Percentiles rank a stretch among this genome's conserved stretches.
phyloP scores from a whole-genome alignment of 2,329 filamentous ascomycete genomes.

The Emergomyces orientalis region DNA sequence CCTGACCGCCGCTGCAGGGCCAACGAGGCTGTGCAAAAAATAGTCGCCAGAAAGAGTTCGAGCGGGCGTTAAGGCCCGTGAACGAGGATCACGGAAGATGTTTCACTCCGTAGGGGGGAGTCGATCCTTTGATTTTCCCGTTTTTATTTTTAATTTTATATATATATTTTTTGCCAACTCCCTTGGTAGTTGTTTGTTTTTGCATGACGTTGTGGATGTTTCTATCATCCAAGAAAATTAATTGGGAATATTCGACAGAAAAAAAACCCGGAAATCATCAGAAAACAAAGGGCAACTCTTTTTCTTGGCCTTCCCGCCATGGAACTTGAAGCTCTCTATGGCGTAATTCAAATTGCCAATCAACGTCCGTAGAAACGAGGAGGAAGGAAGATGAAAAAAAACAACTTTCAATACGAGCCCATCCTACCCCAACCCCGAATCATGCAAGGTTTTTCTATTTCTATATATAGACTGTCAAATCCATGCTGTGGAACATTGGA shows the following conservation, averaged over 20 bases:
- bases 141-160: too few relatives aligned
- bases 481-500: neutral
- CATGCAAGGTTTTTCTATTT: neutral
- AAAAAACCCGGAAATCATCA: neutral
- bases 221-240: too few relatives aligned
- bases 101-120: neutral
- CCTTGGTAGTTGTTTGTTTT: too few relatives aligned
- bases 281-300: neutral
- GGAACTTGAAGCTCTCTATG: too few relatives aligned
- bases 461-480: conserved; percentile 17
- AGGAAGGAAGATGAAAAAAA: neutral
- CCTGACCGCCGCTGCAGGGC: neutral
- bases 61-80: neutral
- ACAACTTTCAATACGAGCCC: neutral
- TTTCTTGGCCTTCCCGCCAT: too few relatives aligned
- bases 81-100: neutral
- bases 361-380: neutral
- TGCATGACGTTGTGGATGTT: neutral
- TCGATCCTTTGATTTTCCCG: neutral
- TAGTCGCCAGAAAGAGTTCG: neutral
- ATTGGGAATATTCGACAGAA: neutral
- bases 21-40: neutral
- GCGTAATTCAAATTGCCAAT: too few relatives aligned
- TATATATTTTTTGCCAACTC: too few relatives aligned
- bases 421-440: neutral